Evolutionary conservation across 495 filamentous ascomycete species (phyloP).

Genomic region (Tricharina praecox): DNA sequence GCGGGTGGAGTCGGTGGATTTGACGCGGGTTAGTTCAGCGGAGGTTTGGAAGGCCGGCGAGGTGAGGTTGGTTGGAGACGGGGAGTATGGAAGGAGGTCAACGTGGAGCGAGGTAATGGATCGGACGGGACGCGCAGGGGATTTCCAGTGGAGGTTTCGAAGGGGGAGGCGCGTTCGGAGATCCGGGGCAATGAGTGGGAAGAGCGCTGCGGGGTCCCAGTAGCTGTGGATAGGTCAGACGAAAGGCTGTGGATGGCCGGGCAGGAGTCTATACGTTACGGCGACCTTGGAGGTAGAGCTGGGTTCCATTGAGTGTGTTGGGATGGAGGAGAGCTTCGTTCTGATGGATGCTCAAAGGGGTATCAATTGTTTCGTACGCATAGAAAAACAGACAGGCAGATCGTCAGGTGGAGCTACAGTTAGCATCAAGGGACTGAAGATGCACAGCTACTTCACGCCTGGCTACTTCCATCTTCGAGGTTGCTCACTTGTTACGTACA

Average conservation of each 20-base stretch:
- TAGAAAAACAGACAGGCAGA: too few species aligned
- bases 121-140: constrained; percentile 69
- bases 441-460: too few species aligned
- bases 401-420: too few species aligned
- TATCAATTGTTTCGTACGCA: too few species aligned
- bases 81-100: constrained; percentile 51
- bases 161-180: constrained; percentile 67
- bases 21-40: constrained; percentile 29
- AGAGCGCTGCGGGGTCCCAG: constrained; percentile 76
- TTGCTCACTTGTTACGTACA: too few species aligned
- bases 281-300: constrained; percentile 12
- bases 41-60: constrained; percentile 30
- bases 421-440: too few species aligned
- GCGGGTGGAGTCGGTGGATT: constrained; percentile 29
- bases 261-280: background rate
- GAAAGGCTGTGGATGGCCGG: background rate
- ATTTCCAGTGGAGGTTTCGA: constrained; percentile 94
- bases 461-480: too few species aligned
- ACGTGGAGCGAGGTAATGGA: constrained; percentile 86
- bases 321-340: background rate
- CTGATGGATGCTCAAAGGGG: background rate
- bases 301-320: background rate
- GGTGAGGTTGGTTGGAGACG: constrained; percentile 26
- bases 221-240: constrained; percentile 34
- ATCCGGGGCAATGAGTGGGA: constrained; percentile 57